phyloP scores from a whole-genome alignment of 2,329 filamentous ascomycete species.

The Pseudocercospora vitis region DNA sequence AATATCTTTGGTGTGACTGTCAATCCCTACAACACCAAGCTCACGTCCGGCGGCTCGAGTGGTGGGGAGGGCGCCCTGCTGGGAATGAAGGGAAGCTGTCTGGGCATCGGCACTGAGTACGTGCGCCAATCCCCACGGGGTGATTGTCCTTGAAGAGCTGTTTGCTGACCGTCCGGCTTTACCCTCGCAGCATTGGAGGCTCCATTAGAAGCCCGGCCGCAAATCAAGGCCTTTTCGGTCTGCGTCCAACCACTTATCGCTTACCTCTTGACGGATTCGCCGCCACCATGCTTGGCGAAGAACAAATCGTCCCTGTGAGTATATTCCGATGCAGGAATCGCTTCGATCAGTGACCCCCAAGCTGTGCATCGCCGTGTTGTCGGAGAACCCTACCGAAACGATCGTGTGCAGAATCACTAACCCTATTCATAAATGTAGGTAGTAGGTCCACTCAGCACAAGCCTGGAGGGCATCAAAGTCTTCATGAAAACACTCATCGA shows the following conservation, averaged over 20 bases:
- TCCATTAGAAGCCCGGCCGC: constrained; percentile 52
- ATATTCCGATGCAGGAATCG: background rate
- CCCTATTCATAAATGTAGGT: no score
- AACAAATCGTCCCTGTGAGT: constrained; percentile 45
- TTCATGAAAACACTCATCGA: constrained; percentile 57
- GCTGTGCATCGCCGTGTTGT: no score
- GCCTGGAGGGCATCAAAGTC: constrained; percentile 53
- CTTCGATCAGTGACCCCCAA: no score
- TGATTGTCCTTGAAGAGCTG: background rate
- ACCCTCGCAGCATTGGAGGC: constrained; percentile 46
- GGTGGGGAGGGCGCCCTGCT: constrained; percentile 60
- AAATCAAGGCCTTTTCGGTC: constrained; percentile 49
- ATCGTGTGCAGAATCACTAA: no score
- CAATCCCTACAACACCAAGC: constrained; percentile 54
- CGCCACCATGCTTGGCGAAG: constrained; percentile 47
- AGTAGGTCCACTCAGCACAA: constrained; percentile 57
- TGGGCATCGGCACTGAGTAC: constrained; percentile 52
- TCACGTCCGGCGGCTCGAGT: constrained; percentile 56
- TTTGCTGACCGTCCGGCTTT: background rate
- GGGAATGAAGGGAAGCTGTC: constrained; percentile 52
- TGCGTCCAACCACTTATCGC: constrained; percentile 47
- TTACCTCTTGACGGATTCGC: constrained; percentile 46
- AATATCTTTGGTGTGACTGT: constrained; percentile 56
- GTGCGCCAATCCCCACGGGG: no score
- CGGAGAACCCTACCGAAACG: no score